Evolutionary conservation across 1,284 basidiomycete genomes (phyloP).

Genomic region (Dichomitus squalens): DNA sequence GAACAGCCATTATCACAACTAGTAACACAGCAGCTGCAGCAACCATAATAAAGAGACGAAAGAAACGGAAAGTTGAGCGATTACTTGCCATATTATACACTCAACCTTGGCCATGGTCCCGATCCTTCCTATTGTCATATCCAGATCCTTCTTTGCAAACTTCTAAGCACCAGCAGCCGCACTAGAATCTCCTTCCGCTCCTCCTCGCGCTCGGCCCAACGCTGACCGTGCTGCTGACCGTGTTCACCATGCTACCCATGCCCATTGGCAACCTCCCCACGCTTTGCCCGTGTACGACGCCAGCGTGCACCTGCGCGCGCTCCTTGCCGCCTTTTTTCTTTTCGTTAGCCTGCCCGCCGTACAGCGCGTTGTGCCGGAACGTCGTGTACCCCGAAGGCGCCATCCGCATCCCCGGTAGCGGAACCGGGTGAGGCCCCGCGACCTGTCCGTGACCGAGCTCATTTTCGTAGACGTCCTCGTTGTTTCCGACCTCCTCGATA

Average conservation of each 20-base stretch:
- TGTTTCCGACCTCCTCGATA: conserved; percentile 3
- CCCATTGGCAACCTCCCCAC: conserved; percentile 23
- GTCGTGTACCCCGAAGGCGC: conserved; percentile 22
- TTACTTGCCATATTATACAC: neutral
- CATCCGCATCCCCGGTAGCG: conserved; percentile 22
- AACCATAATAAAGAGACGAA: neutral
- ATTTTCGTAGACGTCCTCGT: neutral
- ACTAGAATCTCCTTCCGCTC: neutral
- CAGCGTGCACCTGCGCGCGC: conserved; percentile 15
- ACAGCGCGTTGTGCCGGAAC: conserved; percentile 21
- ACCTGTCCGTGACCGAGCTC: conserved; percentile 2
- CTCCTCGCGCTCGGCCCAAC: conserved; percentile 33
- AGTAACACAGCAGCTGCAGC: neutral
- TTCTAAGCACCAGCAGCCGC: neutral
- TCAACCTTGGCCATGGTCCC: too few species aligned
- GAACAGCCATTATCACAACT: too few species aligned
- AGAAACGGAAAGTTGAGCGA: neutral
- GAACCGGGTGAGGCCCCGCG: conserved; percentile 11
- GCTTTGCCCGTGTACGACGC: conserved; percentile 17
- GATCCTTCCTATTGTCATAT: too few species aligned
- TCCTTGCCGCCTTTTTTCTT: neutral
- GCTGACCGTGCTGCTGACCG: conserved; percentile 30
- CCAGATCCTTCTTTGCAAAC: neutral
- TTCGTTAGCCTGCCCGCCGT: conserved; percentile 5
- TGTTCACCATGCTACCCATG: conserved; percentile 28